A percentile compares a stretch with the other conserved stretches of the same genome.
These are phyloP conservation scores for Dictyostelium purpureum DNA, from an alignment of 78 protist genomes.

Conservation along the genomic window DNA sequence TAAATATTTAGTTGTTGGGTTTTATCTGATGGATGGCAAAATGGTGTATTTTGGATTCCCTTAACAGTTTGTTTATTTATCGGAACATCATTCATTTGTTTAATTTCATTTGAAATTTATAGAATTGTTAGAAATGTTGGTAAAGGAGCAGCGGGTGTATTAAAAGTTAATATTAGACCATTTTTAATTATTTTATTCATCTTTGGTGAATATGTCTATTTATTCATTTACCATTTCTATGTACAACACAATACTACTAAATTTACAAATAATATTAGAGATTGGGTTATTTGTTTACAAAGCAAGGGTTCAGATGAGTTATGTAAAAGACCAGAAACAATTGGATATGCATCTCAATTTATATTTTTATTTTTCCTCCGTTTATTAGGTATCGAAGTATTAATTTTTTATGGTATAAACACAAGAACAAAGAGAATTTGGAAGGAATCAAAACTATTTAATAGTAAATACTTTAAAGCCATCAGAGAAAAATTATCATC, in stretches of 20 bases:
- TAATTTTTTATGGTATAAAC: conserved; percentile 57
- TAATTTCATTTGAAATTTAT: conserved; percentile 40
- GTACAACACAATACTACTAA: conserved; percentile 5
- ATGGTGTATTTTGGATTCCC: conserved; percentile 60
- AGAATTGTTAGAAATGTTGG: conserved; percentile 7
- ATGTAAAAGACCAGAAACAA: background rate
- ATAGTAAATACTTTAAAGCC: conserved; percentile 44
- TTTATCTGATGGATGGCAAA: background rate
- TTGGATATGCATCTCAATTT: conserved; percentile 39
- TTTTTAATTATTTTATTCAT: conserved; percentile 20
- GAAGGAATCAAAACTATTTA: background rate
- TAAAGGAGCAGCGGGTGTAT: background rate
- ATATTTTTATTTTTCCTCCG: conserved; percentile 41
- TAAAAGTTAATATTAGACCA: conserved; percentile 21
- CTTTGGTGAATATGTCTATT: conserved; percentile 20
- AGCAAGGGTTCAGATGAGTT: background rate
- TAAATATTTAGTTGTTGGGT: background rate
- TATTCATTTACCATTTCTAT: conserved; percentile 39
- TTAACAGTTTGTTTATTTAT: background rate
- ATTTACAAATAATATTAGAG: background rate
- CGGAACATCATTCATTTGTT: conserved; percentile 28
- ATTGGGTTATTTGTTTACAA: conserved; percentile 34
- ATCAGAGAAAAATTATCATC: background rate
- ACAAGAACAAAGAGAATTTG: conserved; percentile 8
- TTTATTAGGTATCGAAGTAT: conserved; percentile 43